phyloP scores from a whole-genome alignment of 805 yeast genomes.

The Pichia nanzhaoensis region DNA sequence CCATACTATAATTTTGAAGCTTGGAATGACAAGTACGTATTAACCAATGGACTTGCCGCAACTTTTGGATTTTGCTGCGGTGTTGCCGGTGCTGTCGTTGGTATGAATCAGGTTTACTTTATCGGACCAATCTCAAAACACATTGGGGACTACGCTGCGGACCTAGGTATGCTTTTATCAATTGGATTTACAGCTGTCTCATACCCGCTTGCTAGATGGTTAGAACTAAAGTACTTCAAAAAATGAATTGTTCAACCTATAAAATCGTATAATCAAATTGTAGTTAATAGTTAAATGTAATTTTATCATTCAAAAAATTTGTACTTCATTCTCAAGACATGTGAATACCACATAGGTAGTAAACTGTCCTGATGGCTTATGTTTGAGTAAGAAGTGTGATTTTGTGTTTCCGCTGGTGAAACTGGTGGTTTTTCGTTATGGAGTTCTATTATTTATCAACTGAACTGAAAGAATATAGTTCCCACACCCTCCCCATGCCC shows the following conservation, averaged over 20 bases:
- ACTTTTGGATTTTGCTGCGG: constrained; percentile 59
- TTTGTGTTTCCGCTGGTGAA: too few relatives aligned
- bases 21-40: constrained; percentile 57
- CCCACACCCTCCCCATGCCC: too few relatives aligned
- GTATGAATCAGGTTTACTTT: constrained; percentile 85
- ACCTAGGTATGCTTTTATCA: constrained; percentile 73
- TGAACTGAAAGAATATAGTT: too few relatives aligned
- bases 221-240: constrained; percentile 54
- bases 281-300: too few relatives aligned
- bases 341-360: too few relatives aligned
- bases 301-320: too few relatives aligned
- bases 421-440: too few relatives aligned
- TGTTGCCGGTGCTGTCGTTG: constrained; percentile 74
- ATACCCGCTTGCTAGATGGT: constrained; percentile 60
- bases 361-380: too few relatives aligned
- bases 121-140: constrained; percentile 64
- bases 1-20: constrained; percentile 62
- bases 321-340: too few relatives aligned
- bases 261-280: too few relatives aligned
- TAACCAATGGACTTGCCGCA: constrained; percentile 72
- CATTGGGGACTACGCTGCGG: constrained; percentile 68
- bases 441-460: too few relatives aligned
- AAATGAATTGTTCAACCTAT: constrained; percentile 14
- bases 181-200: constrained; percentile 61
- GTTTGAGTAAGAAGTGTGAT: too few relatives aligned